Evolutionary conservation across 495 filamentous ascomycete genomes (phyloP), one percentile per base, ranked within the genome.

Genomic region (Neurospora sublineolata): DNA sequence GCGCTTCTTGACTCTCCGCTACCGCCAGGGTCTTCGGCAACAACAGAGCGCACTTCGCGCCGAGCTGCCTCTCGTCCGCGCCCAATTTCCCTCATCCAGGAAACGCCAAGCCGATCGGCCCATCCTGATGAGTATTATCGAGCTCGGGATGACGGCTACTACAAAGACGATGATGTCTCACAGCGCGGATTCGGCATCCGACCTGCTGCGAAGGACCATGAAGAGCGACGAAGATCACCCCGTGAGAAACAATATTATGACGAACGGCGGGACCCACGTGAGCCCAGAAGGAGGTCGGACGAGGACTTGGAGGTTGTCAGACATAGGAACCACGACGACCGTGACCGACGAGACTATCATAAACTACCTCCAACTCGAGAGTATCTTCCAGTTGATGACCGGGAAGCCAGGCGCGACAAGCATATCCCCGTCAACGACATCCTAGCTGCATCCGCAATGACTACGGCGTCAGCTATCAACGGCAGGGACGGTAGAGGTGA

Each of bases 81-180:
- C 14, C 84, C 85, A 7, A 76, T 84, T 5, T 84, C 84, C 0
- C 74, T 85, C n/a, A 83, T 84, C 40, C 83, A 86, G 42, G 85
- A 87, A 40, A 64, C 72, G 46, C 68, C 81, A 72, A 40, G 72
- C 73, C 71, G 81, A 69, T 40, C 74, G 70, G 20, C 76, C n/a
- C 83, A 84, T 44, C 72, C 77, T 23, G 83, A 84, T 9, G 83
- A 85, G 1, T 77, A 82, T 37, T 83, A 85, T 67, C 81, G 79
- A 36, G 75, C 73, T 4, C 80, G 80, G 70, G 75, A 72, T 37
- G 69, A 64, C 33, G 79, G 79, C 14, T 79, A 73, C 42, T 83
- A 83, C 71, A 76, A 79, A 33, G 83, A 84, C 37, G 79, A 82
- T 3, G 76, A 75, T 40, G 74, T 86, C 30, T 68, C 73, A 7